Conservation (phyloP, 345 rosid genomes). For the Schrenkiella parvula region DNA sequence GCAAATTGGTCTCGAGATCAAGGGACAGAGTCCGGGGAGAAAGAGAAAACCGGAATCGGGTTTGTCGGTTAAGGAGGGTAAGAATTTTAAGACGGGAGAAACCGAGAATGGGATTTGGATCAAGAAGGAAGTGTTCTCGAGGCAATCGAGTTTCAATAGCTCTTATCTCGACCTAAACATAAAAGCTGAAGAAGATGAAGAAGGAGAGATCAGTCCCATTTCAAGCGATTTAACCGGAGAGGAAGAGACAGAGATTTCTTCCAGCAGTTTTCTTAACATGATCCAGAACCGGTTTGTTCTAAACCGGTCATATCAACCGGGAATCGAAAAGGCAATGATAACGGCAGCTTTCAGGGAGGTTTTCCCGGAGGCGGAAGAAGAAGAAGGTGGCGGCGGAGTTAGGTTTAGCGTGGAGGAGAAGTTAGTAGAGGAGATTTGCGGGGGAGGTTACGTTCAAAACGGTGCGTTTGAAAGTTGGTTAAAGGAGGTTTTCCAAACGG, state of each 20-base stretch:
- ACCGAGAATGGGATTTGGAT: constrained; percentile 28
- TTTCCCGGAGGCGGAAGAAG: constrained; percentile 41
- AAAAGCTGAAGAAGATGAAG: constrained; percentile 49
- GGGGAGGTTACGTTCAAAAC: constrained; percentile 32
- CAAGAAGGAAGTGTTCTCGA: constrained; percentile 39
- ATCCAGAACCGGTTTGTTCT: constrained; percentile 58
- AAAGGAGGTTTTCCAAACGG: constrained; percentile 58
- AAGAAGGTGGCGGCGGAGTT: constrained; percentile 26
- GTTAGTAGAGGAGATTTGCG: constrained; percentile 47
- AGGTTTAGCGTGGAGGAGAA: constrained; percentile 67
- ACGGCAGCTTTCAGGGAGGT: constrained; percentile 40
- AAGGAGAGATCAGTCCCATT: constrained; percentile 57
- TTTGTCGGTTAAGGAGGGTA: constrained; percentile 33
- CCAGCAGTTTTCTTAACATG: constrained; percentile 42
- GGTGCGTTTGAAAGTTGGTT: constrained; percentile 71
- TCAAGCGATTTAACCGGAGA: constrained; percentile 69
- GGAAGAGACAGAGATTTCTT: constrained; percentile 33
- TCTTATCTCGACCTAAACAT: constrained; percentile 65
- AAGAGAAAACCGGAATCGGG: constrained; percentile 60
- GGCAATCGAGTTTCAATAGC: constrained; percentile 55
- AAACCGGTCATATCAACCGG: constrained; percentile 31
- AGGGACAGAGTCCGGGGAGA: constrained; percentile 27
- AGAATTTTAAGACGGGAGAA: constrained; percentile 35
- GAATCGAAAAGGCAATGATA: constrained; percentile 36
- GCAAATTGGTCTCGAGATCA: constrained; percentile 48